Evolutionary conservation across 108 stramenopile genomes (phyloP).

Genomic region (Cyclotella kingstonii): DNA sequence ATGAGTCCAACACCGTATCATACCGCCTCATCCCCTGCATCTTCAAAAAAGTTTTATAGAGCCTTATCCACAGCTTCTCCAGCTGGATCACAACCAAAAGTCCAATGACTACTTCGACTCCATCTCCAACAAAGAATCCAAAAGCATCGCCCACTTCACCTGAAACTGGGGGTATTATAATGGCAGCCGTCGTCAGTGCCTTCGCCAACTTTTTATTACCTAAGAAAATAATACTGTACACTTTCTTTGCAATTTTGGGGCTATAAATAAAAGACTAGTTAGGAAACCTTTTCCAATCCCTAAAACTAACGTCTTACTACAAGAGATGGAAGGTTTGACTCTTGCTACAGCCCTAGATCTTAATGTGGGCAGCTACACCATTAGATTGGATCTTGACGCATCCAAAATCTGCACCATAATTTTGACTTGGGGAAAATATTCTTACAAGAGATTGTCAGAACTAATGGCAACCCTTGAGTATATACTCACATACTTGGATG

Average conservation of each 20-base stretch:
- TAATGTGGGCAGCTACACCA: slow-evolving; percentile 44
- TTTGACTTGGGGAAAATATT: slow-evolving; percentile 49
- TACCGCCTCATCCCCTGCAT: too few species aligned
- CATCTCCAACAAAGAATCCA: too few species aligned
- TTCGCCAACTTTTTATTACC: slow-evolving; percentile 2
- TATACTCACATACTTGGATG: slow-evolving; percentile 42
- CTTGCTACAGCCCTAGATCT: slow-evolving; percentile 48
- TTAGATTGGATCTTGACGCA: slow-evolving; percentile 16
- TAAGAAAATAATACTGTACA: neutral
- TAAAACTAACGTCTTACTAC: slow-evolving; percentile 34
- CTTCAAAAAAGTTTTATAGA: too few species aligned
- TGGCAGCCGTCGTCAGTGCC: neutral
- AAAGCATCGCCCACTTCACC: too few species aligned
- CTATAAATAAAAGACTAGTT: slow-evolving; percentile 40
- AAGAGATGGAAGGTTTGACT: slow-evolving; percentile 38
- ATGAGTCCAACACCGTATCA: too few species aligned
- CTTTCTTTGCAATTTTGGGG: slow-evolving; percentile 32
- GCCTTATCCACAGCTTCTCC: too few species aligned
- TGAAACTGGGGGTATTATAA: too few species aligned
- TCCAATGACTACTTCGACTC: too few species aligned
- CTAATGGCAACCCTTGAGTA: slow-evolving; percentile 26
- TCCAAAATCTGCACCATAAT: slow-evolving; percentile 37
- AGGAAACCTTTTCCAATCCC: slow-evolving; percentile 47
- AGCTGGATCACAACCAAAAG: too few species aligned
- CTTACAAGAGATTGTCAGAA: slow-evolving; percentile 25